phyloP scores from a whole-genome alignment of 192 early-diverging fungal genomes.

The Spizellomyces punctatus region DNA sequence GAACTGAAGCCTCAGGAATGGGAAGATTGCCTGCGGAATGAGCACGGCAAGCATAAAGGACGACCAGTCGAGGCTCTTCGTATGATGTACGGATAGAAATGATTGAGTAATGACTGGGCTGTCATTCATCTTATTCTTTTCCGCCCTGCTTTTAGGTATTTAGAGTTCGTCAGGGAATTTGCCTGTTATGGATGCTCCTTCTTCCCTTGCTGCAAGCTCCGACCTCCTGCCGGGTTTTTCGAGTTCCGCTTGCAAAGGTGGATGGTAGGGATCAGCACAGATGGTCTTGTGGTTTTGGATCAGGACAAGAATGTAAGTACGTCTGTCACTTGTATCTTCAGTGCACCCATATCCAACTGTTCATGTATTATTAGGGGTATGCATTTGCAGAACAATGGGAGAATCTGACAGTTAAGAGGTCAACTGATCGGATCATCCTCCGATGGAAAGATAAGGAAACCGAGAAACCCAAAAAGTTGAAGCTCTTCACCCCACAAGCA shows the following conservation, averaged over 20 bases:
- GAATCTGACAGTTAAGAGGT: conserved; percentile 7
- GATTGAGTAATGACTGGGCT: neutral
- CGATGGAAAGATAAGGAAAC: conserved; percentile 15
- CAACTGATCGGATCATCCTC: conserved; percentile 23
- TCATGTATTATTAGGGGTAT: conserved; percentile 17
- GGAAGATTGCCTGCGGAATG: conserved; percentile 20
- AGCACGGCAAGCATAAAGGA: conserved; percentile 31
- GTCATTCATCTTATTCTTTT: neutral
- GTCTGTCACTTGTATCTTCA: neutral
- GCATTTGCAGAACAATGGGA: conserved; percentile 26
- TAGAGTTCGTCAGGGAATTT: conserved; percentile 50
- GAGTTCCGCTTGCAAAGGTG: conserved; percentile 55
- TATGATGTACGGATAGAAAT: conserved; percentile 13
- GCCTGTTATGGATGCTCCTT: conserved; percentile 59
- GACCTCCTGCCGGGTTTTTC: conserved; percentile 59
- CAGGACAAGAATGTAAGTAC: conserved; percentile 45
- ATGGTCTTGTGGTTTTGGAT: conserved; percentile 54
- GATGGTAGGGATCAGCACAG: conserved; percentile 49
- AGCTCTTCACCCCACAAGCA: conserved; percentile 34
- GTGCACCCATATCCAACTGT: neutral
- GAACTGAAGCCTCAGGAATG: conserved; percentile 30
- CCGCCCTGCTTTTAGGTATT: conserved; percentile 37
- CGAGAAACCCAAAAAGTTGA: conserved; percentile 30
- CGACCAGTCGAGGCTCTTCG: conserved; percentile 12
- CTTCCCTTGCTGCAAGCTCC: conserved; percentile 51